Base-by-base conservation (phyloP, 148 eudicot genomes). In the Nepenthes mirabilis region DNA sequence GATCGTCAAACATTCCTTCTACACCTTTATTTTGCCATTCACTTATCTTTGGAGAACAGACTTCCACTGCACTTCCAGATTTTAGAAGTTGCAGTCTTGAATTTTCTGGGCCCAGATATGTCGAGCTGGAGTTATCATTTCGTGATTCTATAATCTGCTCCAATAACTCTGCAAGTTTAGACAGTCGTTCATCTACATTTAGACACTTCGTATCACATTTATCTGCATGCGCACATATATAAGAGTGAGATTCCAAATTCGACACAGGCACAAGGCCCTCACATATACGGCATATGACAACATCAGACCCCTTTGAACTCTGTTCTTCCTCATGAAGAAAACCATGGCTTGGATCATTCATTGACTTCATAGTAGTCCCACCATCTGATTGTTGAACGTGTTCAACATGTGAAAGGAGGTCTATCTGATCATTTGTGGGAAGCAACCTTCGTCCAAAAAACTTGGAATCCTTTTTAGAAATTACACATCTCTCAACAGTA, bases 161-260 rank as follows among this genome's bases (percentile, higher is more conserved):
- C 58, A 83, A 75, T 59, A 83, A 37, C 63, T 83, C 80, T 43
- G 85, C 74, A 63, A 83, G 74, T 61, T 73, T 80, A 52, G 53
- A 70, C 45, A 83, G 69, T 40, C 79, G 72, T 36, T 70, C 85
- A 63, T 83, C 73, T 56, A 77, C 61, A 68, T 74, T 81, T 55
- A 59, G 45, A 70, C 68, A 55, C 14, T 66, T 72, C 12, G 63
- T 60, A 64, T 75, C 85, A 66, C 85, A 80, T 64, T 80, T 83
- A 57, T 83, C 85, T 47, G 82, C 88, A 69, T 74, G 66, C 32
- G 88, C 88, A 73, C 88, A 83, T 77, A 83, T 73, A 57, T 77
- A 83, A 6, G 88, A 83, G 74, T 83, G 88, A 49, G 74, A 66
- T 65, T 83, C 85, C 78, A 83, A 70, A 36, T 73, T 74, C 13